phyloP scores from a whole-genome alignment of 1,139 yeast species.

The Groenewaldozyma auringiensis region DNA sequence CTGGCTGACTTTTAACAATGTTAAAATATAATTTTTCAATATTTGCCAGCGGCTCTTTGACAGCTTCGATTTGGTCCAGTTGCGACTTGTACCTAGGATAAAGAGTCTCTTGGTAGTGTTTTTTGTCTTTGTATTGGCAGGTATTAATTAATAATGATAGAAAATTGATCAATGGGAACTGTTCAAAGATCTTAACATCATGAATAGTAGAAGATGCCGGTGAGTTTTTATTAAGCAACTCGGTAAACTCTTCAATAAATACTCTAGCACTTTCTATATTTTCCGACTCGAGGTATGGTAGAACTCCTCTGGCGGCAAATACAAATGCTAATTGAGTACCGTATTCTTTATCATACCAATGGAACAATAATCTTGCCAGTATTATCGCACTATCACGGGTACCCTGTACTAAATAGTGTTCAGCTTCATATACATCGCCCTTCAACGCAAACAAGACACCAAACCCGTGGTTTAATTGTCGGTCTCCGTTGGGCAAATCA shows the following conservation, averaged over 20 bases:
- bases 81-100: conserved; percentile 41
- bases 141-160: conserved; percentile 60
- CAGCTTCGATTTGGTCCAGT: conserved; percentile 37
- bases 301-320: conserved; percentile 54
- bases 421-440: conserved; percentile 41
- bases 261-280: conserved; percentile 53
- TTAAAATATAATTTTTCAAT: conserved; percentile 52
- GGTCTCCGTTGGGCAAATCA: conserved; percentile 53
- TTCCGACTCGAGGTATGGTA: conserved; percentile 59
- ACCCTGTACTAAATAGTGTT: conserved; percentile 60
- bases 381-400: conserved; percentile 49
- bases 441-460: conserved; percentile 51
- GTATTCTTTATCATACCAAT: conserved; percentile 40
- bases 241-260: conserved; percentile 38
- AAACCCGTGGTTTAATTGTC: conserved; percentile 63
- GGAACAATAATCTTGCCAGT: conserved; percentile 48
- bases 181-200: conserved; percentile 24
- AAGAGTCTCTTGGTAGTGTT: conserved; percentile 12
- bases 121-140: conserved; percentile 47
- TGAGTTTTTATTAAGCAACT: conserved; percentile 20
- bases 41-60: conserved; percentile 24
- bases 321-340: conserved; percentile 34
- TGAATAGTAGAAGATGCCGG: conserved; percentile 4
- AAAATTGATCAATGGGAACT: conserved; percentile 48
- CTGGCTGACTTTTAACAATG: conserved; percentile 24